These are phyloP conservation scores for Sporothrix variecibatus DNA, from an alignment of 2,329 filamentous ascomycete genomes.

Conservation along the genomic window DNA sequence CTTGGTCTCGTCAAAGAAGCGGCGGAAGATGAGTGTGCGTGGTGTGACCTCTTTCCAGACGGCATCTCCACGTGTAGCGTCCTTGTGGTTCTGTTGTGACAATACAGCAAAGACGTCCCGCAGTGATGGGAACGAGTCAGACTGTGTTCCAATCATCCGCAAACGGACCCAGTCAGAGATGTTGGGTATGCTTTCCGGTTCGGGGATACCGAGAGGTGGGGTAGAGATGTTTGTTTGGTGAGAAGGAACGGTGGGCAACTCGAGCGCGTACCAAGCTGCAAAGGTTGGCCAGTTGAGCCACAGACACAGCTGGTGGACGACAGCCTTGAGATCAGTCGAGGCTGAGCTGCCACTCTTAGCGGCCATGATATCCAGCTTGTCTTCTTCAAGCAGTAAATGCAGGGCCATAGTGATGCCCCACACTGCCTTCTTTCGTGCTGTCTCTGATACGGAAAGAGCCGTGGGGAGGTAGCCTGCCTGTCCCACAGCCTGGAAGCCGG, in stretches of 20 bases:
- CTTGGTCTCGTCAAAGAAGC: constrained; percentile 63
- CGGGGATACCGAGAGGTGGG: constrained; percentile 30
- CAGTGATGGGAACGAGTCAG: constrained; percentile 46
- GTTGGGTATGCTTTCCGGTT: constrained; percentile 39
- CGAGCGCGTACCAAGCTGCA: constrained; percentile 52
- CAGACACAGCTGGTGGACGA: constrained; percentile 76
- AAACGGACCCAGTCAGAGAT: constrained; percentile 58
- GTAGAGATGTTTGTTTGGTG: constrained; percentile 33
- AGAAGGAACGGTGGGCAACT: constrained; percentile 51
- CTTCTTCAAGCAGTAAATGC: constrained; percentile 86
- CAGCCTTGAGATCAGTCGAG: constrained; percentile 60
- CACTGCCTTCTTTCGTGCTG: constrained; percentile 61
- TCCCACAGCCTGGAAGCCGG: constrained; percentile 58
- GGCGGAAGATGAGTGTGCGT: constrained; percentile 69
- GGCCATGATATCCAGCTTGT: constrained; percentile 70
- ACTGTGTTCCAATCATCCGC: constrained; percentile 45
- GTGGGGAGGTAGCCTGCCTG: constrained; percentile 66
- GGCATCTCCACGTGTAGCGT: constrained; percentile 39
- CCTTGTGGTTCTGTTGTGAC: constrained; percentile 41
- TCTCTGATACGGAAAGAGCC: constrained; percentile 52
- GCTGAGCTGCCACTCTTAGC: constrained; percentile 49
- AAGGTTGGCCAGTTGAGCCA: constrained; percentile 75
- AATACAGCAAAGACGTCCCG: constrained; percentile 49
- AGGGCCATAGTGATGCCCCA: constrained; percentile 72
- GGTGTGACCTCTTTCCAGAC: constrained; percentile 58